Conservation (phyloP, 108 stramenopile species). For the Conticribra weissflogii region DNA sequence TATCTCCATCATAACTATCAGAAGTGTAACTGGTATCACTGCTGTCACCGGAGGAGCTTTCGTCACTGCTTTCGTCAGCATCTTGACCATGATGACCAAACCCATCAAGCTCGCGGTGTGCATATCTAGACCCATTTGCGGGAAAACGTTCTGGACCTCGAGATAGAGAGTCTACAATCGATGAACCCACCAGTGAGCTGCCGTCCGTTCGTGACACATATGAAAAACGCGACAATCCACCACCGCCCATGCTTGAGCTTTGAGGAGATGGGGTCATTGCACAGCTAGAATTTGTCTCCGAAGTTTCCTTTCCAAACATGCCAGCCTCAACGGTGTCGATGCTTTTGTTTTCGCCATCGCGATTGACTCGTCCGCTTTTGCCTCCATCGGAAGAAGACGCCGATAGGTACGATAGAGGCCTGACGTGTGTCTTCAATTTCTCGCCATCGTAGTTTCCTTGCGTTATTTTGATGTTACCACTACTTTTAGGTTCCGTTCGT, state of each 20-base stretch:
- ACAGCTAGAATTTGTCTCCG: no score
- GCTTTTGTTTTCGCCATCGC: neutral
- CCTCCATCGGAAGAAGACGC: constrained; percentile 23
- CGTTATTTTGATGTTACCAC: neutral
- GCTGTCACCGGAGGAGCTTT: constrained; percentile 14
- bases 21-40: constrained; percentile 11
- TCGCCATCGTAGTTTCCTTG: neutral
- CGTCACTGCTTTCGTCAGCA: constrained; percentile 16
- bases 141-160: neutral
- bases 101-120: neutral
- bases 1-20: constrained; percentile 13
- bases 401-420: constrained; percentile 28
- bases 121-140: neutral
- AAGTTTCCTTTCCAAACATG: no score
- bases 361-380: neutral
- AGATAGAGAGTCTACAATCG: neutral
- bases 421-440: constrained; percentile 5
- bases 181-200: neutral
- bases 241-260: neutral
- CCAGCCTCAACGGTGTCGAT: neutral
- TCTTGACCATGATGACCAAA: neutral
- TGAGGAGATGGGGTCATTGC: neutral
- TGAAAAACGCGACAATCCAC: neutral
- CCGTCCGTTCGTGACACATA: neutral
- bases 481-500: neutral